Evolutionary conservation across 345 rosid genomes (phyloP).

Genomic region (Barbarea vulgaris): DNA sequence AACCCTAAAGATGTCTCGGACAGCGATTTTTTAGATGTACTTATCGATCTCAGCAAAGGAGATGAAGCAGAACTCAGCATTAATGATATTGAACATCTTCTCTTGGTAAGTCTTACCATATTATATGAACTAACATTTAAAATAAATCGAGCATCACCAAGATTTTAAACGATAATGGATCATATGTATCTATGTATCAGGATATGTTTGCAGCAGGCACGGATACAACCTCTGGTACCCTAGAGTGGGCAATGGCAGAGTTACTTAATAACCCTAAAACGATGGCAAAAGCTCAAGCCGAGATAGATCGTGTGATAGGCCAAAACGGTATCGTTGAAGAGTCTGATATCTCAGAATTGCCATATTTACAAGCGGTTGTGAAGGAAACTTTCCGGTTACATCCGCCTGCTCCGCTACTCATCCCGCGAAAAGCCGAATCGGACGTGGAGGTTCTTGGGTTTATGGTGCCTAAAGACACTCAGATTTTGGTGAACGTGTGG

Average conservation of each 20-base stretch:
- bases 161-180: background rate
- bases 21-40: constrained; percentile 43
- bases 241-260: constrained; percentile 46
- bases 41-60: constrained; percentile 36
- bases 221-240: constrained; percentile 45
- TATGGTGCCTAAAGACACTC: constrained; percentile 40
- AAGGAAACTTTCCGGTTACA: constrained; percentile 53
- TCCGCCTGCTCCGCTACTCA: constrained; percentile 48
- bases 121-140: background rate
- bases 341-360: constrained; percentile 29
- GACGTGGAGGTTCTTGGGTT: constrained; percentile 42
- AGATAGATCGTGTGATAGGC: constrained; percentile 39
- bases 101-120: constrained; percentile 39
- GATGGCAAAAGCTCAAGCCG: constrained; percentile 33
- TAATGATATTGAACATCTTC: constrained; percentile 36
- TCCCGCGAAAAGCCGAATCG: constrained; percentile 38
- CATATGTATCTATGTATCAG: constrained; percentile 18
- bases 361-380: constrained; percentile 44
- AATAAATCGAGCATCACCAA: background rate
- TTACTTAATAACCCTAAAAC: constrained; percentile 21
- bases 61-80: constrained; percentile 28
- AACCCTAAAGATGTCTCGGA: background rate
- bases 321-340: constrained; percentile 39
- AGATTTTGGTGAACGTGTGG: constrained; percentile 46
- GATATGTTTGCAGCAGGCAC: constrained; percentile 50